Base-by-base conservation (phyloP, 306 rosid genomes). In the Trifolium dubium region DNA sequence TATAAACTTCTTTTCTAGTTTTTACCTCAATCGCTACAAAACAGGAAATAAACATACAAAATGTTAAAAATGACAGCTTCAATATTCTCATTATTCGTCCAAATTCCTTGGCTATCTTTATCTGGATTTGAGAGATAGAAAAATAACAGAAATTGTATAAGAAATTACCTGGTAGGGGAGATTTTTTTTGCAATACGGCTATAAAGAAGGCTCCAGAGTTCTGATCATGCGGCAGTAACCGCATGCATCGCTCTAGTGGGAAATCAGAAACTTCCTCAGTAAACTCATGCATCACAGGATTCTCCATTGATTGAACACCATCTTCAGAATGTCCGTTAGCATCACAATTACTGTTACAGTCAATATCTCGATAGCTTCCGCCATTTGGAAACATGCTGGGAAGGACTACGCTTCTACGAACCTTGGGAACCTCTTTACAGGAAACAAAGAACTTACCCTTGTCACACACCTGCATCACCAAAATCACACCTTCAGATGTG, bases 321-420 rank as follows among this genome's bases (percentile, higher is more conserved):
- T 80, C 86, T 79, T 82, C 83, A 73, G 63, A 47, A 74, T 73
- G 74, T 84, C 58, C 87, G 50, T 49, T 49, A 62, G 37, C 81
- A 81, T 35, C 79, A 31, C 72, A 62, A 64, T 67, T 77, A 76
- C 72, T 46, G 9, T 72, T 72, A 75, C 67, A 32, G 8, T 78
- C 86, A 68, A 58, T 53, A 35, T 80, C 86, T 18, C 60, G 54
- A 72, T 64, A 78, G 62, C 78, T 76, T 83, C 88, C 83, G 3
- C 97, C 96, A 71, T 88, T 85, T 44, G 96, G 94, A 84, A 93
- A 93, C 97, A 93, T 86, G 83, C 98, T 82, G 46, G 98, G 91
- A 70, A 83, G 75, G 70, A 91, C 74, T 64, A 72, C 76, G 83
- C 43, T 83, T 79, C 67, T 88, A 63, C 86, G 91, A 67, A 30